Conservation (phyloP, 129 eudicot species). For the Pseudognaphalium luteoalbum region DNA sequence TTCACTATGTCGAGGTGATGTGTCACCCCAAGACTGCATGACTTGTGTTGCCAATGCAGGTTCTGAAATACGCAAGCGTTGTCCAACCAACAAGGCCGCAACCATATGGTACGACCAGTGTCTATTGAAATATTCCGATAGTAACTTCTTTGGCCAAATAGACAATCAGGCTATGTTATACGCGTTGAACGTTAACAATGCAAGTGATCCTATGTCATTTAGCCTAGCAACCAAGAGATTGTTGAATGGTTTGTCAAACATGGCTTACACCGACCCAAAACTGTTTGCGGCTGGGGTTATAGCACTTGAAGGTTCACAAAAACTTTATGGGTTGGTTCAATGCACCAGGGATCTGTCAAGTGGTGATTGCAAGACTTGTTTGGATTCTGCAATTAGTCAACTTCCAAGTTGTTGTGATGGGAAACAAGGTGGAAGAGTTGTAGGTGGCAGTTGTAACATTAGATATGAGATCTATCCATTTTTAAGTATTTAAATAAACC, state of each 20-base stretch:
- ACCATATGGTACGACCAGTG: conserved; percentile 49
- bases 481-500: neutral
- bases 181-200: conserved; percentile 20
- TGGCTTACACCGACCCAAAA: conserved; percentile 19
- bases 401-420: conserved; percentile 54
- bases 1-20: conserved; percentile 49
- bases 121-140: conserved; percentile 36
- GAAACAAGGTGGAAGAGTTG: conserved; percentile 48
- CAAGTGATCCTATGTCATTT: conserved; percentile 24
- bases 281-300: conserved; percentile 32
- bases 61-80: conserved; percentile 29
- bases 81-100: conserved; percentile 39
- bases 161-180: conserved; percentile 21
- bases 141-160: conserved; percentile 37
- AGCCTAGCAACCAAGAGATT: conserved; percentile 23
- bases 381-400: conserved; percentile 31
- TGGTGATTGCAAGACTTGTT: conserved; percentile 47
- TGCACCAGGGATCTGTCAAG: conserved; percentile 47
- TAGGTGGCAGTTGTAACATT: conserved; percentile 47
- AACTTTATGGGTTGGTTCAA: conserved; percentile 47
- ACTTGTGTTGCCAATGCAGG: conserved; percentile 40
- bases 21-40: conserved; percentile 30
- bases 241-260: conserved; percentile 19
- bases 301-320: conserved; percentile 9
- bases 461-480: conserved; percentile 52